Percentiles rank a stretch among this genome's conserved stretches.
These are phyloP conservation scores for Hypoxylon subgilvum DNA, from an alignment of 495 filamentous ascomycete genomes.

Conservation along the genomic window DNA sequence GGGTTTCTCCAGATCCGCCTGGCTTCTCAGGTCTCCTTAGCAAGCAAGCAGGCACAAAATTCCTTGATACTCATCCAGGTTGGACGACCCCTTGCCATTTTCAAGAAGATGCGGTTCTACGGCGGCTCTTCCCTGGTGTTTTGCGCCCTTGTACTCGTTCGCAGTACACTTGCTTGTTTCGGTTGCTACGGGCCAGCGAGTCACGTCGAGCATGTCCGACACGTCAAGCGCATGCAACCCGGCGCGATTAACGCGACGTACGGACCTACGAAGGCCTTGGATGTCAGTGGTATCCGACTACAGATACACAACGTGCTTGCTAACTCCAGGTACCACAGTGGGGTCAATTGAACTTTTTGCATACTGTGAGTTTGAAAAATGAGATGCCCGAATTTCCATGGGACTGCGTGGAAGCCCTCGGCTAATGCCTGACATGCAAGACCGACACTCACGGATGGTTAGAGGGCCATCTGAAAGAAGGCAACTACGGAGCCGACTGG, in stretches of 20 bases:
- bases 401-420: not conserved
- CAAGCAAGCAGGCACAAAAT: no score
- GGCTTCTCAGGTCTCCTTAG: conserved; percentile 2
- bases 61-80: not conserved
- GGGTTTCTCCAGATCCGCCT: not conserved
- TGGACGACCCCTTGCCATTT: not conserved
- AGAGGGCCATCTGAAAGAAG: conserved; percentile 79
- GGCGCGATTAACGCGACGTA: conserved; percentile 50
- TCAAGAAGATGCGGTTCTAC: conserved; percentile 10
- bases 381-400: no score
- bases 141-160: conserved; percentile 10
- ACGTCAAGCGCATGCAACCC: conserved; percentile 57
- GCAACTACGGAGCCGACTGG: conserved; percentile 81
- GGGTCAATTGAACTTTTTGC: conserved; percentile 86
- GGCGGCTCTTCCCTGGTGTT: conserved; percentile 7
- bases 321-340: conserved; percentile 50
- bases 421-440: conserved; percentile 14
- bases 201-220: conserved; percentile 47
- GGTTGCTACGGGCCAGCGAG: conserved; percentile 42
- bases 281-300: conserved; percentile 17
- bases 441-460: conserved; percentile 82
- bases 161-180: conserved; percentile 36
- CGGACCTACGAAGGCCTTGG: conserved; percentile 41
- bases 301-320: not conserved
- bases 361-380: conserved; percentile 58